Percentiles rank a stretch among this genome's conserved stretches.
These are phyloP conservation scores for Hirschfeldia incana DNA, from an alignment of 345 rosid species.

Conservation along the genomic window DNA sequence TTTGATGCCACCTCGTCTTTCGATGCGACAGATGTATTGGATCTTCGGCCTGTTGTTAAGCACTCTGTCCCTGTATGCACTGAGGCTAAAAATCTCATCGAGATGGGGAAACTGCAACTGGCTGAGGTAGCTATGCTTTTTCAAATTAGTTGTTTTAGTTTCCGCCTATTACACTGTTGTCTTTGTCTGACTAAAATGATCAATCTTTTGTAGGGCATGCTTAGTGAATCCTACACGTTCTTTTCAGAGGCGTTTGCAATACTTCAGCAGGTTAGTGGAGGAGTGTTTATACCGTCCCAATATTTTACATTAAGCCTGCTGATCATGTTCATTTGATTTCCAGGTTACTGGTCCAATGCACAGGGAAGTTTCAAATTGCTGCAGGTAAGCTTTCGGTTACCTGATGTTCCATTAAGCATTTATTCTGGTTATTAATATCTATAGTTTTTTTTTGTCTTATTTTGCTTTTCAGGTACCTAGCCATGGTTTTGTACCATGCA, in stretches of 20 bases:
- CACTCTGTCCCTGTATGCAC: conserved; percentile 94
- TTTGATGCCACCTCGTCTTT: conserved; percentile 65
- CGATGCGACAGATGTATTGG: conserved; percentile 73
- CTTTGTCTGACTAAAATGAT: background rate
- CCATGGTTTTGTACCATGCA: conserved; percentile 98
- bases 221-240: conserved; percentile 88
- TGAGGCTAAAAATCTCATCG: conserved; percentile 93
- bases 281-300: background rate
- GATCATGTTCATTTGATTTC: conserved; percentile 28
- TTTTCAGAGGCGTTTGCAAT: conserved; percentile 95
- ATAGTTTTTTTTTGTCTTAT: background rate
- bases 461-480: conserved; percentile 74
- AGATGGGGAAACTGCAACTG: conserved; percentile 87
- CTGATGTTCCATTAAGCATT: background rate
- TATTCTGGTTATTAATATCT: background rate
- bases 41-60: conserved; percentile 90
- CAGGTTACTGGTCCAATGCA: conserved; percentile 99
- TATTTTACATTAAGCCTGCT: background rate
- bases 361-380: conserved; percentile 96
- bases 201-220: conserved; percentile 72
- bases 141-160: conserved; percentile 16
- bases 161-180: background rate
- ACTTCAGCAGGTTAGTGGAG: conserved; percentile 86
- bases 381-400: conserved; percentile 51
- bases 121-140: conserved; percentile 66